phyloP scores from a whole-genome alignment of 2,329 filamentous ascomycete genomes.

The Aspergillus sp. region DNA sequence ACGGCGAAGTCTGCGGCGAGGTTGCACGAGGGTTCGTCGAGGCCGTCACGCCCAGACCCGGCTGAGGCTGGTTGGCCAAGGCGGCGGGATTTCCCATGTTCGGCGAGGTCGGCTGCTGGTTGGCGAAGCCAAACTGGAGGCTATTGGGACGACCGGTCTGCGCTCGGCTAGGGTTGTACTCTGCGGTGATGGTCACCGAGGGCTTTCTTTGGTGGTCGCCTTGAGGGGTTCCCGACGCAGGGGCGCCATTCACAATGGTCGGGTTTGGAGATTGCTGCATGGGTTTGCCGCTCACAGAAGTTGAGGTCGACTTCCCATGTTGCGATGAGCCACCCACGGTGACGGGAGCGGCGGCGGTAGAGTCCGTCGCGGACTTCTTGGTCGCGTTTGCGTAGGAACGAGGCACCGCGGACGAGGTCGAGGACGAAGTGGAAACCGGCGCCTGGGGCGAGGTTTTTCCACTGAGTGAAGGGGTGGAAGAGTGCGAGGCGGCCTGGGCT shows the following conservation, averaged over 20 bases:
- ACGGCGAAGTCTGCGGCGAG: conserved; percentile 85
- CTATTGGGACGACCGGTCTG: conserved; percentile 56
- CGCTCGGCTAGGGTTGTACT: conserved; percentile 76
- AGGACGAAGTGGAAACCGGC: conserved; percentile 24
- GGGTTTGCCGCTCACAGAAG: conserved; percentile 81
- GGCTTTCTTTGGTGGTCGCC: conserved; percentile 79
- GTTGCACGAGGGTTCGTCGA: conserved; percentile 69
- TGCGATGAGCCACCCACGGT: conserved; percentile 53
- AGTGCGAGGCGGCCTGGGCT: conserved; percentile 49
- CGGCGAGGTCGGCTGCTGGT: conserved; percentile 58
- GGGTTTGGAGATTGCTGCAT: conserved; percentile 46
- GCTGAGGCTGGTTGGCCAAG: conserved; percentile 42
- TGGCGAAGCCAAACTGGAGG: conserved; percentile 79
- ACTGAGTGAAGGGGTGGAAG: conserved; percentile 48
- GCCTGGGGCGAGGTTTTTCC: conserved; percentile 50
- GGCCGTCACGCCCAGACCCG: conserved; percentile 49
- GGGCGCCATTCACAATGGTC: conserved; percentile 66
- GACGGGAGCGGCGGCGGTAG: conserved; percentile 50
- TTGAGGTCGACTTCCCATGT: conserved; percentile 63
- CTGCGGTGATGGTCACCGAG: conserved; percentile 87
- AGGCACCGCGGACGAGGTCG: conserved; percentile 47
- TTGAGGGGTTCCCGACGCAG: conserved; percentile 44
- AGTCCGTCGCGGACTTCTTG: conserved; percentile 58
- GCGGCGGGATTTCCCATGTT: conserved; percentile 63
- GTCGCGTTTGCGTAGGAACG: conserved; percentile 63